Evolutionary conservation across 345 rosid genomes (phyloP).

Genomic region (Sisymbrium altissimum): DNA sequence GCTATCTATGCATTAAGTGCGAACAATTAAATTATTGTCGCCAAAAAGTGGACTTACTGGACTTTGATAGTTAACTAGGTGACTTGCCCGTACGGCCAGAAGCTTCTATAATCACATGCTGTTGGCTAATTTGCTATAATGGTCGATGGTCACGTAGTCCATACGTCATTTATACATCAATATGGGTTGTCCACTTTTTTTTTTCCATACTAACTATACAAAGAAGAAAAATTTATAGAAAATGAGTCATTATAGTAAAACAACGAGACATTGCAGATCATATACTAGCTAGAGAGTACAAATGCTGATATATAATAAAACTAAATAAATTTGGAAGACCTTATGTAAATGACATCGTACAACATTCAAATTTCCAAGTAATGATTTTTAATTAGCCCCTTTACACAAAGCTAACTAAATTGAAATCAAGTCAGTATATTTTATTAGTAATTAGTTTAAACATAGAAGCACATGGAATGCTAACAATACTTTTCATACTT

Average conservation of each 20-base stretch:
- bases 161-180: slow-evolving; percentile 30
- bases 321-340: background rate
- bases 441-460: background rate
- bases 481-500: background rate
- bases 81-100: slow-evolving; percentile 31
- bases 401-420: background rate
- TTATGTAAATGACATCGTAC: background rate
- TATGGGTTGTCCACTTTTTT: background rate
- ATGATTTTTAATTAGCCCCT: background rate
- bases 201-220: background rate
- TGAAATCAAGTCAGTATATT: background rate
- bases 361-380: background rate
- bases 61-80: slow-evolving; percentile 19
- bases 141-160: slow-evolving; percentile 15
- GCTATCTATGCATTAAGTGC: background rate
- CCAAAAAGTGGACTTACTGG: slow-evolving; percentile 4
- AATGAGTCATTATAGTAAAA: background rate
- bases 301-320: background rate
- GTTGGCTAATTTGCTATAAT: background rate
- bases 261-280: background rate
- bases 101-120: slow-evolving; percentile 28
- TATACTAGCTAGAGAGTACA: background rate
- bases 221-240: background rate
- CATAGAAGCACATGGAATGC: background rate
- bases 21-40: slow-evolving; percentile 5